A percentile compares a stretch with the other conserved stretches of the same genome.
These are phyloP conservation scores for Yarrowia deformans DNA, from an alignment of 805 yeast species.

Conservation along the genomic window DNA sequence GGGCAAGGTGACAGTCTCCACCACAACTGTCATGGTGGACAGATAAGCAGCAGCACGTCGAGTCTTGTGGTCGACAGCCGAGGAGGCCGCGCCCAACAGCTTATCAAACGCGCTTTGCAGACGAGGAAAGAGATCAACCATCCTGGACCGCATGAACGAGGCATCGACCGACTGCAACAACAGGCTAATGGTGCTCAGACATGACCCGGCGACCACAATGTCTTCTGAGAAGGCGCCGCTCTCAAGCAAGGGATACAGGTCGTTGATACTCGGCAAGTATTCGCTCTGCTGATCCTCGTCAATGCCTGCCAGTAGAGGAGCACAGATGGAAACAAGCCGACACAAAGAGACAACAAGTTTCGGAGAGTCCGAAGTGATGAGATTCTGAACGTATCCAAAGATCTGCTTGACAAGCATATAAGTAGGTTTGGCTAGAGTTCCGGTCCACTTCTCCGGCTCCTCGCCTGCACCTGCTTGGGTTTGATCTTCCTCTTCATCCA, in stretches of 20 bases:
- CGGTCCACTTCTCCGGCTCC: slow-evolving; percentile 60
- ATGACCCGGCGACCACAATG: slow-evolving; percentile 47
- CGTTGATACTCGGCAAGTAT: slow-evolving; percentile 60
- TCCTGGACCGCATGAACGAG: slow-evolving; percentile 50
- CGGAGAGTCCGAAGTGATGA: slow-evolving; percentile 70
- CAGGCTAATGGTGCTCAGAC: slow-evolving; percentile 47
- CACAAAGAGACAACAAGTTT: slow-evolving; percentile 65
- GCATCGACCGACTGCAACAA: slow-evolving; percentile 48
- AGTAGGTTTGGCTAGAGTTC: slow-evolving; percentile 67
- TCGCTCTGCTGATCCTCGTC: slow-evolving; percentile 46
- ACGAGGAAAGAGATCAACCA: slow-evolving; percentile 43
- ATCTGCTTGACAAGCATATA: slow-evolving; percentile 69
- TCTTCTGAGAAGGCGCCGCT: slow-evolving; percentile 49
- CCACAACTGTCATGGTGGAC: slow-evolving; percentile 10
- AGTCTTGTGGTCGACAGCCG: slow-evolving; percentile 23
- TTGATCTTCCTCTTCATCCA: slow-evolving; percentile 40
- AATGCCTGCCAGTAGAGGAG: slow-evolving; percentile 64
- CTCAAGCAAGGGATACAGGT: slow-evolving; percentile 59
- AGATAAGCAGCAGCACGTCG: slow-evolving; percentile 14
- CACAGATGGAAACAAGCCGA: slow-evolving; percentile 54
- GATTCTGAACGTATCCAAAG: slow-evolving; percentile 70
- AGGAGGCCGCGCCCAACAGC: slow-evolving; percentile 4
- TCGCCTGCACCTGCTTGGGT: slow-evolving; percentile 42
- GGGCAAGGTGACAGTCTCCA: slow-evolving; percentile 9
- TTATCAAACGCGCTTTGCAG: slow-evolving; percentile 41